Percentiles rank a stretch among this genome's conserved stretches.
phyloP scores from a whole-genome alignment of 768 basidiomycete species.

The Pleurotus tuber-regium region DNA sequence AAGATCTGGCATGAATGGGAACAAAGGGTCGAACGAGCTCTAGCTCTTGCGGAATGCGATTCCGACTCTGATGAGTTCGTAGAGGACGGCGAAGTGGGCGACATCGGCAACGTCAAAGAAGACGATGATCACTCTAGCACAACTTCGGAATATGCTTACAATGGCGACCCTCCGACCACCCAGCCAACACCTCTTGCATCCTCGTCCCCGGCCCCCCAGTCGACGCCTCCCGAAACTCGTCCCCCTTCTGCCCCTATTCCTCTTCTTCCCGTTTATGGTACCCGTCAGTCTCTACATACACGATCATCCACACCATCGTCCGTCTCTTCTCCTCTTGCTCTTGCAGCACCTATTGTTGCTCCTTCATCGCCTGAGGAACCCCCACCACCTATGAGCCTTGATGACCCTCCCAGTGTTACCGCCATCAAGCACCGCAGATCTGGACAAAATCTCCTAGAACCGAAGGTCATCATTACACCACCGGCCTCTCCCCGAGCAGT shows the following conservation, averaged over 20 bases:
- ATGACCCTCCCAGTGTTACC: constrained; percentile 40
- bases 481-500: constrained; percentile 69
- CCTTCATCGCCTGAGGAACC: constrained; percentile 56
- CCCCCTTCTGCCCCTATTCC: constrained; percentile 19
- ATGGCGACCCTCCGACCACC: constrained; percentile 38
- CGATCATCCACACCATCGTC: constrained; percentile 88
- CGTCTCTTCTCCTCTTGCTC: constrained; percentile 81
- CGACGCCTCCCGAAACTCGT: constrained; percentile 28
- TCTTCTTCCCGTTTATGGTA: constrained; percentile 26
- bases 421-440: constrained; percentile 67
- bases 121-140: constrained; percentile 59
- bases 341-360: constrained; percentile 82
- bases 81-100: constrained; percentile 41
- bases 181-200: constrained; percentile 74
- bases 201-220: constrained; percentile 40
- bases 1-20: constrained; percentile 98
- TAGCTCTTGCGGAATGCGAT: constrained; percentile 45
- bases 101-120: constrained; percentile 31
- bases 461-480: constrained; percentile 68
- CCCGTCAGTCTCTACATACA: constrained; percentile 58
- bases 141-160: constrained; percentile 63
- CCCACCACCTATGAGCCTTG: constrained; percentile 65
- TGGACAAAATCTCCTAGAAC: constrained; percentile 59
- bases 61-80: constrained; percentile 44
- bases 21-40: constrained; percentile 71